Evolutionary conservation across 75 land plant genomes (phyloP), one percentile per base, ranked within the genome.

Genomic region (Cunninghamia lanceolata): DNA sequence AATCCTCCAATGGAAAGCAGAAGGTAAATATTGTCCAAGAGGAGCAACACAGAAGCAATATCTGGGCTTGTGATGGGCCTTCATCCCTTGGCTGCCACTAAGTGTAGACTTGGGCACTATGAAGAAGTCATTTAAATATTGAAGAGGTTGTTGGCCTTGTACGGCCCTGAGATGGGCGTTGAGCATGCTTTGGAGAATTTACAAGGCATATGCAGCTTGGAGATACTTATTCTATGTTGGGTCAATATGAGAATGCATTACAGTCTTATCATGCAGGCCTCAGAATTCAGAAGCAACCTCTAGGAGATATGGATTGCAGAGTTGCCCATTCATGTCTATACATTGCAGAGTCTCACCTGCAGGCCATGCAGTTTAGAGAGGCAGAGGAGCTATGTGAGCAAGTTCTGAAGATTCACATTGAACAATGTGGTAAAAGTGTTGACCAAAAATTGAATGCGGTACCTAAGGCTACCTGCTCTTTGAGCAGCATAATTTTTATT

Each of bases 261-360:
- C 15, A 13, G 17, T 76, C 42, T 78, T 78, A 50, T 36, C 92
- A 43, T 90, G 83, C 88, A 21, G 99, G 94, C 38, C 87, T 96
- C 52, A 53, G 86, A 83, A 86, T 97, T 78, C 99, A 97, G 88
- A 93, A 89, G 79, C 84, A 90, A 40, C 84, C 91, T 14, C 89
- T 97, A 19, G 96, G 98, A 3, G 94, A 95, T 11, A 82, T 79
- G 56, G 95, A 97, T 88, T 91, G 88, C 19, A 89, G 95, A 36
- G 95, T 97, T 76, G 99, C 92, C 1, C 94, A 94, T 88, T 96
- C 98, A 45, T 96, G 95, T 88, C 52, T 43, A 34, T 92, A 96
- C 87, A 85, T 96, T 45, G 99, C 97, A 36, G 99, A 96, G 52
- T 93, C 95, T 0, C 92, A 93, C 45, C 87, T 94, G 21, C 99